Percentiles rank a stretch among this genome's conserved stretches.
These are phyloP conservation scores for Alternaria longipes DNA, from an alignment of 2,329 filamentous ascomycete species.

Conservation along the genomic window DNA sequence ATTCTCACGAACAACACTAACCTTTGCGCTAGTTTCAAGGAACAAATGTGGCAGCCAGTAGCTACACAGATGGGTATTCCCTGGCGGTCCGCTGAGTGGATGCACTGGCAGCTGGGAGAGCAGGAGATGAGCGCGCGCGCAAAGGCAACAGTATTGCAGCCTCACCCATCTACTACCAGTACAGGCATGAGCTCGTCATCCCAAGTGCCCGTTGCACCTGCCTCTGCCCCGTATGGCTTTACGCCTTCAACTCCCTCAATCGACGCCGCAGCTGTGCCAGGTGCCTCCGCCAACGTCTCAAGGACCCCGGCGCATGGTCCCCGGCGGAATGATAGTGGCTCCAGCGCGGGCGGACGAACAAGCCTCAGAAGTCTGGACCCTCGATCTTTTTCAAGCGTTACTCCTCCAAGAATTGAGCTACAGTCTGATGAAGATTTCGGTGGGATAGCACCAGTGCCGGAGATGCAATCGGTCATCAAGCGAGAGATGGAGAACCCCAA, in stretches of 20 bases:
- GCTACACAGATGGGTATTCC: conserved; percentile 94
- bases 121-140: conserved; percentile 92
- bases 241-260: conserved; percentile 52
- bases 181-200: conserved; percentile 45
- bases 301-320: conserved; percentile 38
- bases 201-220: conserved; percentile 34
- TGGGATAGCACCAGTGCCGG: conserved; percentile 45
- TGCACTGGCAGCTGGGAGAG: conserved; percentile 98
- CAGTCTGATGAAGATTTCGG: conserved; percentile 45
- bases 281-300: conserved; percentile 34
- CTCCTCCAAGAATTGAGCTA: conserved; percentile 48
- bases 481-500: conserved; percentile 37
- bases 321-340: conserved; percentile 45
- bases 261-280: conserved; percentile 40
- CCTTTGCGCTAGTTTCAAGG: conserved; percentile 76
- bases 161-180: conserved; percentile 49
- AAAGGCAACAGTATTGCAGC: conserved; percentile 84
- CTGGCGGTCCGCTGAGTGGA: conserved; percentile 94
- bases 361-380: conserved; percentile 42
- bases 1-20: conserved; percentile 30
- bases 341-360: conserved; percentile 37
- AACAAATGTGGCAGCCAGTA: conserved; percentile 97
- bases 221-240: conserved; percentile 43
- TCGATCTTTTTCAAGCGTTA: conserved; percentile 47
- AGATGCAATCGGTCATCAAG: conserved; percentile 40